These are phyloP conservation scores for Macrophomina tecta DNA, from an alignment of 2,329 filamentous ascomycete species.

Conservation along the genomic window DNA sequence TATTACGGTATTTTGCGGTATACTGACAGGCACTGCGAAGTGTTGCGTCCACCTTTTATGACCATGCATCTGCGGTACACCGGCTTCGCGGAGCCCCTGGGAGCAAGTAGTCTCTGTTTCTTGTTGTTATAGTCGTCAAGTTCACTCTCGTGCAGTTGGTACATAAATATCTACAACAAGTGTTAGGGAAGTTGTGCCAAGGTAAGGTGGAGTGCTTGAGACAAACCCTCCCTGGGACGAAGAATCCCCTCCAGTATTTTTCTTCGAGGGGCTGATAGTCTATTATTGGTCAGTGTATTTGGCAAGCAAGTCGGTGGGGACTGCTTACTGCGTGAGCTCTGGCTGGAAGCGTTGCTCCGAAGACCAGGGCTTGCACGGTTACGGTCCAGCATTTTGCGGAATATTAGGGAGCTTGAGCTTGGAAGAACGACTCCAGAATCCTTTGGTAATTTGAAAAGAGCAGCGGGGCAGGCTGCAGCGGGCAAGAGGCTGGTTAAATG, in stretches of 20 bases:
- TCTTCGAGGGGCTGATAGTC: slow-evolving; percentile 1
- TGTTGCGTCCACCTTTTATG: not conserved
- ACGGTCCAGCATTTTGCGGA: not conserved
- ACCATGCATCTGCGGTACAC: slow-evolving; percentile 11
- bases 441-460: not conserved
- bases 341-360: slow-evolving; percentile 9
- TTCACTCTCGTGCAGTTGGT: slow-evolving; percentile 2
- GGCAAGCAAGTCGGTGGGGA: not conserved
- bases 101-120: not conserved
- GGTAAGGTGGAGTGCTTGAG: not conserved
- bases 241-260: not conserved
- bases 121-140: slow-evolving; percentile 8
- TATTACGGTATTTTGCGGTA: not conserved
- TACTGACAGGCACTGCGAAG: slow-evolving; percentile 9
- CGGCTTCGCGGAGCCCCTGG: not conserved
- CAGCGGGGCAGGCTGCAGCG: not conserved
- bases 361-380: not conserved
- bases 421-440: not conserved
- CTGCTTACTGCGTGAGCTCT: slow-evolving; percentile 9
- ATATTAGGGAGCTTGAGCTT: not conserved
- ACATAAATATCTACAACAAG: slow-evolving; percentile 1
- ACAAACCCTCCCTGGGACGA: slow-evolving; percentile 4
- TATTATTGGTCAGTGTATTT: not conserved
- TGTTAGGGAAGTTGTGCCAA: not conserved
- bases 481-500: slow-evolving; percentile 7